Percentiles rank a stretch among this genome's conserved stretches.
Conservation (phyloP, 495 filamentous ascomycete genomes). For the Penicillium alfredii region DNA sequence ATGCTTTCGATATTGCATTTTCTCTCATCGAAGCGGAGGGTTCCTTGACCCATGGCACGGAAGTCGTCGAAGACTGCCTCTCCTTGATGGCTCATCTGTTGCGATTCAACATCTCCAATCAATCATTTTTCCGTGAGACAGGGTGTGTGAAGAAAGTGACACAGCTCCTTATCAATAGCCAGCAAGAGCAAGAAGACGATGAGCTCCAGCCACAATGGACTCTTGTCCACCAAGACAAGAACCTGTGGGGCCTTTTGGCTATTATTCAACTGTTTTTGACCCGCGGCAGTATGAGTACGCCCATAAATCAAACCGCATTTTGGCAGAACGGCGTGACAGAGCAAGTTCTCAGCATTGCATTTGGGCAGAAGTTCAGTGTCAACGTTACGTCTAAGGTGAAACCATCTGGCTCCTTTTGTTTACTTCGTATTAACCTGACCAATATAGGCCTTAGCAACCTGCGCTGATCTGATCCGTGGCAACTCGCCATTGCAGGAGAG, state of each 20-base stretch:
- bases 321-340: constrained; percentile 76
- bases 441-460: constrained; percentile 67
- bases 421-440: constrained; percentile 12
- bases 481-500: constrained; percentile 74
- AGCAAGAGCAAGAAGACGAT: constrained; percentile 49
- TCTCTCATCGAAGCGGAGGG: constrained; percentile 76
- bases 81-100: constrained; percentile 86
- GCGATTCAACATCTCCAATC: constrained; percentile 84
- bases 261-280: constrained; percentile 82
- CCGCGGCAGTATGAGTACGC: constrained; percentile 69
- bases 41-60: constrained; percentile 75
- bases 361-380: constrained; percentile 66
- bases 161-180: constrained; percentile 60
- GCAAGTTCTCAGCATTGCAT: constrained; percentile 76
- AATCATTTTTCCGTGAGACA: constrained; percentile 88
- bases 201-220: constrained; percentile 66
- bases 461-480: constrained; percentile 81
- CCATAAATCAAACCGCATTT: constrained; percentile 79
- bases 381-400: constrained; percentile 77
- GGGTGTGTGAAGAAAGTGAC: constrained; percentile 72
- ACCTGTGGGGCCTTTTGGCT: constrained; percentile 83
- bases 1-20: constrained; percentile 84
- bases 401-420: constrained; percentile 20
- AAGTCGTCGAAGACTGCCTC: constrained; percentile 90
- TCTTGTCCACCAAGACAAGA: constrained; percentile 75